Evolutionary conservation across 2,329 filamentous ascomycete species (phyloP), one percentile per base, ranked within the genome.

Genomic region (Alternaria triticina): DNA sequence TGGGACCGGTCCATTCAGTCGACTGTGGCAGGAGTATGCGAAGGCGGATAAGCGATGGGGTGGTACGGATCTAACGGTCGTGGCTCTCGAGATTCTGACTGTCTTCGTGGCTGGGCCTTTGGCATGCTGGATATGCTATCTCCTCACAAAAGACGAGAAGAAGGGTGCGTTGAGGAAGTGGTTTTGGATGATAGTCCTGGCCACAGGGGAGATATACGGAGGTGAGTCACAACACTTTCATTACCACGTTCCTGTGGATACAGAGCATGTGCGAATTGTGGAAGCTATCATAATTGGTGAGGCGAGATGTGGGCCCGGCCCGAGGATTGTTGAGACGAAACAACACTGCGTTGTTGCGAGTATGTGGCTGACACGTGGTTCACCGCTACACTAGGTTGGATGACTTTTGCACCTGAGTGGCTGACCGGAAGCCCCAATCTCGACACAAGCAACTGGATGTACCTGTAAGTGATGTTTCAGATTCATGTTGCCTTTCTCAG

Each of bases 371-470:
- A 80, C 77, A 78, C 76, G 75, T 79, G 72, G 68, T 77, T 74
- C 73, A 75, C 74, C 71, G 69, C 70, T 68, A 59, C 66, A 49
- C 57, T 67, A 83, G 81, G 84, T 25, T 89, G 86, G 74, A 89
- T 90, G 87, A 90, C 88, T 0, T 90, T 90, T 76, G 85, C 84
- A 44, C 88, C 88, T 33, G 88, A 90, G 74, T 90, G 88, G 88
- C 75, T 90, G 68, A 86, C 83, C 3, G 88, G 86, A 0, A 86
- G 81, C 50, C 80, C 84, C 15, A 86, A 87, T 70, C 78, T 90
- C 59, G 85, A 87, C 64, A 87, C 85, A 0, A 83, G 82, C 28
- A 88, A 89, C 65, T 86, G 84, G 67, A 87, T 90, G 77, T 90
- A 88, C 71, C 74, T 87, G 74, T 82, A 70, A 81, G 80, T 80